These are phyloP conservation scores for Cystobasidium sp. DNA, from an alignment of 1,284 basidiomycete species.

Conservation along the genomic window DNA sequence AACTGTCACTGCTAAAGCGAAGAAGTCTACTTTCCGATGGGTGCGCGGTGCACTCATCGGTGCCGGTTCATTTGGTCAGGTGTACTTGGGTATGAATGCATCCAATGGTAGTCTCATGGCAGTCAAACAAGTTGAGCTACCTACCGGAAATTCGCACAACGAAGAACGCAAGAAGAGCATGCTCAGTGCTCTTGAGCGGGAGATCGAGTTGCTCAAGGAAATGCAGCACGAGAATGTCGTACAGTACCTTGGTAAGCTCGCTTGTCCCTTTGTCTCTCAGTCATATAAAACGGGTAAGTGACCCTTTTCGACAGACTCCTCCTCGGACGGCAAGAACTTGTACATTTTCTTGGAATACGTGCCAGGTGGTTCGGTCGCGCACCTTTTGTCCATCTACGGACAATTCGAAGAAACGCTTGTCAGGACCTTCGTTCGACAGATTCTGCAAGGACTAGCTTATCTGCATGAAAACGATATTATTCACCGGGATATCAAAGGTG, in stretches of 20 bases:
- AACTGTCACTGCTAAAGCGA: constrained; percentile 67
- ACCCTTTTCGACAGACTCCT: constrained; percentile 62
- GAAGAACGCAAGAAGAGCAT: constrained; percentile 93
- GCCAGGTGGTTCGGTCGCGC: constrained; percentile 94
- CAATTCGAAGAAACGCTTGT: constrained; percentile 95
- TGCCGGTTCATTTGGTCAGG: constrained; percentile 84
- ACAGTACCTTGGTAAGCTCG: constrained; percentile 80
- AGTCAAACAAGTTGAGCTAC: constrained; percentile 97
- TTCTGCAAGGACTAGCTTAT: constrained; percentile 87
- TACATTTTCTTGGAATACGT: constrained; percentile 99
- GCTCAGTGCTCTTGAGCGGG: constrained; percentile 90
- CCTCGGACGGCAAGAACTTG: constrained; percentile 81
- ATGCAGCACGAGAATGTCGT: constrained; percentile 97
- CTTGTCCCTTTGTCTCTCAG: background rate
- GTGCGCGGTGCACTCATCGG: constrained; percentile 98
- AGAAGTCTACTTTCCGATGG: constrained; percentile 66
- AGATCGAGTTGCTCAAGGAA: constrained; percentile 94
- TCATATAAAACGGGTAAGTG: background rate
- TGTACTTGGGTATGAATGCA: constrained; percentile 86
- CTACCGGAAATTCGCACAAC: constrained; percentile 80
- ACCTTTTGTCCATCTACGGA: constrained; percentile 89
- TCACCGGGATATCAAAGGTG: constrained; percentile 98
- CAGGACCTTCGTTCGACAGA: constrained; percentile 92
- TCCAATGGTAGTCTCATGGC: constrained; percentile 94
- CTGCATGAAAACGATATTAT: constrained; percentile 94